Evolutionary conservation across 2,329 filamentous ascomycete genomes (phyloP).

Genomic region (Rugonectria rugulosa): DNA sequence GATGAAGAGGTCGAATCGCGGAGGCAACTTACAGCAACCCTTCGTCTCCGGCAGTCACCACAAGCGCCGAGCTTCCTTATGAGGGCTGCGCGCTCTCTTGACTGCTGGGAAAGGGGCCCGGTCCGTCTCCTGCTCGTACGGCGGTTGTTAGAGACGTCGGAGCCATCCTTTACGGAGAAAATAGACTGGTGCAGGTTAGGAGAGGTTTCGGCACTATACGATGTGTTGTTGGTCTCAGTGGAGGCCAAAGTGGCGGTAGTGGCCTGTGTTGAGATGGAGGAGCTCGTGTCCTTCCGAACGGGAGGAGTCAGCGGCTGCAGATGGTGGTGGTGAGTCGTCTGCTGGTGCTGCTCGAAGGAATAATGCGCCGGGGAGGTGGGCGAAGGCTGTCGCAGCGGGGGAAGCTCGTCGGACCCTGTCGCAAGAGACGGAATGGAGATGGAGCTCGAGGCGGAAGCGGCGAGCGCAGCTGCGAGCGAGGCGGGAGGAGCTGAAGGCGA

Average conservation of each 20-base stretch:
- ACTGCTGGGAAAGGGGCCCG: constrained; percentile 64
- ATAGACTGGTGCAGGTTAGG: constrained; percentile 59
- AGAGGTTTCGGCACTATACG: constrained; percentile 62
- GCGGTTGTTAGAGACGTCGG: constrained; percentile 60
- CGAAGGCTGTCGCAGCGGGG: constrained; percentile 38
- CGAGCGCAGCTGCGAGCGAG: constrained; percentile 36
- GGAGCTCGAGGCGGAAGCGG: constrained; percentile 30
- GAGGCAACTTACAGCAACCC: constrained; percentile 62
- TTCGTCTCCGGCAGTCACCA: constrained; percentile 60
- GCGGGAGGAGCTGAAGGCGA: constrained; percentile 38
- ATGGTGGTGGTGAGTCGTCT: constrained; percentile 37
- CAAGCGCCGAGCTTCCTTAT: constrained; percentile 68
- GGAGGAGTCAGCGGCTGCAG: constrained; percentile 43
- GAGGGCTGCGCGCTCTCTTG: constrained; percentile 65
- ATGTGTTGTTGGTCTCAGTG: constrained; percentile 57
- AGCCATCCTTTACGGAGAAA: constrained; percentile 64
- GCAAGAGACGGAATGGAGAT: constrained; percentile 29
- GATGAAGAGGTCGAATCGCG: not conserved
- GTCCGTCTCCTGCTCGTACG: constrained; percentile 66
- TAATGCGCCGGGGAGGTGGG: constrained; percentile 39
- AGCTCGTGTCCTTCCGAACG: constrained; percentile 58
- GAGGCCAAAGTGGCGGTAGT: constrained; percentile 54
- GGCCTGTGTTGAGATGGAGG: constrained; percentile 61
- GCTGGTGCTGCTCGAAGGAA: constrained; percentile 39
- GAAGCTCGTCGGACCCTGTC: constrained; percentile 38